These are phyloP conservation scores for Mortierella sp. DNA, from an alignment of 371 early-diverging fungal species.

Conservation along the genomic window DNA sequence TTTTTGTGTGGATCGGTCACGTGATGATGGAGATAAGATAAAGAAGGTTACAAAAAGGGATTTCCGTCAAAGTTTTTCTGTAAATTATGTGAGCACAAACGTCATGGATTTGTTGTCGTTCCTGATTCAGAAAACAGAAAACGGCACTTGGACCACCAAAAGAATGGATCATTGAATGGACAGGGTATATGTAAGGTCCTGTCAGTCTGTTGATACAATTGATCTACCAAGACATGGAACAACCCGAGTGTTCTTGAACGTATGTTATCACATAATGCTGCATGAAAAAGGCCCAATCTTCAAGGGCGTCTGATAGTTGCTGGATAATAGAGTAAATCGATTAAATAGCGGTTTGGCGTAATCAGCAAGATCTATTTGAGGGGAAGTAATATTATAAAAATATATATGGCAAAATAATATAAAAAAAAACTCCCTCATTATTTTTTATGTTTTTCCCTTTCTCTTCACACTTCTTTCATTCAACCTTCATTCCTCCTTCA, in stretches of 20 bases:
- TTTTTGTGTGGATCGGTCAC: neutral
- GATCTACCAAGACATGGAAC: neutral
- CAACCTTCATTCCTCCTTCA: slow-evolving; percentile 17
- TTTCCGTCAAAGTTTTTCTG: too few relatives aligned
- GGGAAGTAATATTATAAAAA: neutral
- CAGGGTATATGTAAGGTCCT: too few relatives aligned
- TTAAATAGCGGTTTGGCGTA: neutral
- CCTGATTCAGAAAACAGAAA: too few relatives aligned
- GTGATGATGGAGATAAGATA: neutral
- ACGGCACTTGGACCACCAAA: too few relatives aligned
- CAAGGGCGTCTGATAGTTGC: neutral
- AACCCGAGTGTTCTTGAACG: too few relatives aligned
- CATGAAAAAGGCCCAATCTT: neutral
- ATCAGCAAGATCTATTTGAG: neutral
- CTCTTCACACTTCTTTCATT: slow-evolving; percentile 9
- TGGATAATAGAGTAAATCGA: neutral
- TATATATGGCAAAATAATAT: neutral
- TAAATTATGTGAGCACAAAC: slow-evolving; percentile 55
- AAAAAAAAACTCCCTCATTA: neutral
- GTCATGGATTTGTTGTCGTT: neutral
- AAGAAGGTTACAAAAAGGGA: too few relatives aligned
- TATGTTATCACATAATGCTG: too few relatives aligned
- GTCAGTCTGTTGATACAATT: too few relatives aligned
- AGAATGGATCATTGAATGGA: too few relatives aligned
- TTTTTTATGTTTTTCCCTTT: slow-evolving; percentile 5